Evolutionary conservation across 352 stramenopile species (phyloP), one percentile per base, ranked within the genome.

Genomic region (Pythium rhizo-oryzae): DNA sequence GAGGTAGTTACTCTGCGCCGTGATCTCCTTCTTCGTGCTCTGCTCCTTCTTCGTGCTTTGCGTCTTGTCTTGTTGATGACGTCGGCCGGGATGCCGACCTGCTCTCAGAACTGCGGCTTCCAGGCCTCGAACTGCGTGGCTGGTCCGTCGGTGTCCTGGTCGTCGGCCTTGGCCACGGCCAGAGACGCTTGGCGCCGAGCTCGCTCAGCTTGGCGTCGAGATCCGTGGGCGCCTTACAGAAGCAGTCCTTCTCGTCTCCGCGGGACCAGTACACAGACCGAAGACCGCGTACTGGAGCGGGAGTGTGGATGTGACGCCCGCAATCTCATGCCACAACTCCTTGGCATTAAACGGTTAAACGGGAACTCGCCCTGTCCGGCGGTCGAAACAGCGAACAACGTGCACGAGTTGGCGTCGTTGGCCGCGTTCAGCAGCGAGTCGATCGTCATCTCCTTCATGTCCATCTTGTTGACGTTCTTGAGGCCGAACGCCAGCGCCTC

Each of bases 21-120:
- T 95, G 71, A 95, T 96, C 55, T 94, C 85, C 55, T 96, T 85
- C 66, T 93, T 91, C 64, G 83, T 91, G 55, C 82, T 82, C 73
- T 89, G 73, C 68, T 87, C 88, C 78, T 87, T 87, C 75, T 88
- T 89, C 30, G 59, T 71, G 65, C 67, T 59, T 2, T 67, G 54
- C 13, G 67, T 71, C 39, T n/a, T n/a, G n/a, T n/a, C n/a, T 79
- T 60, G 59, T 81, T 67, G 24, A 92, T 69, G 12, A 89, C 81
- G 2, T 90, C 81, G 0, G 69, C 44, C 8, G 84, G 84, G 30
- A 95, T 80, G 24, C 85, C 85, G 21, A 95, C 71, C 61, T 87
- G 71, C 49, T 92, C 82, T 84, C 85, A 95, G 51, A 95, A 78
- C 62, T 76, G 60, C 12, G 84, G 82, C 77, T 91, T 92, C 85